Percentiles rank a stretch among this genome's conserved stretches.
Conservation (phyloP, 805 yeast genomes). For the Groenewaldozyma salmanticensis region DNA sequence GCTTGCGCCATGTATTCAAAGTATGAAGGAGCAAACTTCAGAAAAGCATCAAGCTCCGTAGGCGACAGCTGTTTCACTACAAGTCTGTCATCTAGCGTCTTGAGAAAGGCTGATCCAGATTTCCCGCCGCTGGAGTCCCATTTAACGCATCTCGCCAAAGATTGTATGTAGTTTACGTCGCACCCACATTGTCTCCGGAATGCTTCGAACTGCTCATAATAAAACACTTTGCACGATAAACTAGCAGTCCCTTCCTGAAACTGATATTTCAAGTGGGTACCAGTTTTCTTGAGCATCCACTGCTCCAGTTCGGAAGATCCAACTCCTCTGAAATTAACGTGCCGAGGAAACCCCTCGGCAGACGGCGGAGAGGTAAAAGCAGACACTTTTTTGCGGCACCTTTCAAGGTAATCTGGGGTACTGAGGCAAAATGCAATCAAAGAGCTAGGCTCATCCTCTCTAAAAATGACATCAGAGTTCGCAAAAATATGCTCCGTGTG, state of each 20-base stretch:
- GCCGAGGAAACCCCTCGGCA: background rate
- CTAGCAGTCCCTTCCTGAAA: conserved; percentile 77
- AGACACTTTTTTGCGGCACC: conserved; percentile 33
- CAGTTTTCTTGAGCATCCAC: conserved; percentile 69
- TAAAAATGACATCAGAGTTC: conserved; percentile 83
- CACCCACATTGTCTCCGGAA: conserved; percentile 76
- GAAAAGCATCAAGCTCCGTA: conserved; percentile 85
- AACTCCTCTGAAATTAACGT: conserved; percentile 1
- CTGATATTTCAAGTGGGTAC: conserved; percentile 86
- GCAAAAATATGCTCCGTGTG: conserved; percentile 85
- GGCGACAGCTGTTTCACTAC: conserved; percentile 83
- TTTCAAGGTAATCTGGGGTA: conserved; percentile 68
- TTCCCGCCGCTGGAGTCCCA: conserved; percentile 98
- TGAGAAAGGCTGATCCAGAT: conserved; percentile 88
- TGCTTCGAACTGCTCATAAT: conserved; percentile 95
- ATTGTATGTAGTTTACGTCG: conserved; percentile 67
- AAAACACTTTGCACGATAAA: conserved; percentile 87
- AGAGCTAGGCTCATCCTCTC: conserved; percentile 96
- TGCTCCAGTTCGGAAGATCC: conserved; percentile 38
- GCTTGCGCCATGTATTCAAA: conserved; percentile 95
- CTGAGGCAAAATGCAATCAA: conserved; percentile 87
- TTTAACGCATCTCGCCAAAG: conserved; percentile 83
- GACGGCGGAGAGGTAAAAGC: conserved; percentile 8
- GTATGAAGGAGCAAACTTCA: conserved; percentile 91
- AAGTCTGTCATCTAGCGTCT: conserved; percentile 82